Evolutionary conservation across 169 alveolate genomes (phyloP).

Genomic region (Pseudocohnilembus persalinus): DNA sequence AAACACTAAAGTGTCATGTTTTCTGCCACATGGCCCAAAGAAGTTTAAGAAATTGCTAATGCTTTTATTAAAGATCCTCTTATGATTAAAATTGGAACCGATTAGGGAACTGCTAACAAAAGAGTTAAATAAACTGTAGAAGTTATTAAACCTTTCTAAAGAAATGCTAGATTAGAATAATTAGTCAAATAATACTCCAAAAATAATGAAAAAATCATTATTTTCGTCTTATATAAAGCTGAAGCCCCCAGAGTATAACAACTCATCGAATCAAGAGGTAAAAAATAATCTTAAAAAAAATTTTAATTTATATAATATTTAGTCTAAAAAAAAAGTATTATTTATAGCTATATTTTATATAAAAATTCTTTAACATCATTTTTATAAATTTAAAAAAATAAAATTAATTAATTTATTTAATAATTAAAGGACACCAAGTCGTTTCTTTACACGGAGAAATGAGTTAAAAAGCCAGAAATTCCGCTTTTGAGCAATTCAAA

Average conservation of each 20-base stretch:
- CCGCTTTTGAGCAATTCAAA: slow-evolving; percentile 89
- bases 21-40: slow-evolving; percentile 33
- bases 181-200: not conserved
- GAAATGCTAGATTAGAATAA: not conserved
- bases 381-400: slow-evolving; percentile 49
- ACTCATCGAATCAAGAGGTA: not conserved
- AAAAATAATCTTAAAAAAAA: slow-evolving; percentile 51
- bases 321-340: too few relatives aligned
- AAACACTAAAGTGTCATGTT: not conserved
- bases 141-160: not conserved
- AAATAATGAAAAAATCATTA: slow-evolving; percentile 4
- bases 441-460: slow-evolving; percentile 52
- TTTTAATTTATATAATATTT: too few relatives aligned
- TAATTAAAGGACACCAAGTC: slow-evolving; percentile 25
- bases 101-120: slow-evolving; percentile 19
- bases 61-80: slow-evolving; percentile 7
- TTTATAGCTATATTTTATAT: too few relatives aligned
- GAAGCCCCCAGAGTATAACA: not conserved
- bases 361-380: too few relatives aligned
- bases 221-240: not conserved
- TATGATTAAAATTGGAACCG: slow-evolving; percentile 14
- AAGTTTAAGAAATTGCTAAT: slow-evolving; percentile 19
- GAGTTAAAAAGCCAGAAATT: slow-evolving; percentile 40
- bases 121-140: not conserved
- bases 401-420: slow-evolving; percentile 29